These are phyloP conservation scores for Pythium phragmiticola DNA, from an alignment of 352 stramenopile genomes.

Conservation along the genomic window DNA sequence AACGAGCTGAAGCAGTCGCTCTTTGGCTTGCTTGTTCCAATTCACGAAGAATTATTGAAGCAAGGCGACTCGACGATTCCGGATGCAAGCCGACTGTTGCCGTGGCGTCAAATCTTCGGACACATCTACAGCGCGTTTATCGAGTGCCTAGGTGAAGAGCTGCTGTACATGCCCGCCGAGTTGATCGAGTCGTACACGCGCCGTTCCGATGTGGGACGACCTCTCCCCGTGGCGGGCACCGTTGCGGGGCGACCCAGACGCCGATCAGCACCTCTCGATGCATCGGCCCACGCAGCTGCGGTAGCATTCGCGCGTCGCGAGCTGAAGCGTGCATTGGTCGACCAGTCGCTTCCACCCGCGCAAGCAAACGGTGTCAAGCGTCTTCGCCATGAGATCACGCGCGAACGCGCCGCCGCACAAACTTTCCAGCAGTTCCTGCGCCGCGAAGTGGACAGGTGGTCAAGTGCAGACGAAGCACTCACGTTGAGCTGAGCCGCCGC, in stretches of 20 bases:
- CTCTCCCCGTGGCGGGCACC: not conserved
- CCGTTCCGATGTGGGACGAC: not conserved
- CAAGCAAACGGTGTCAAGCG: slow-evolving; percentile 33
- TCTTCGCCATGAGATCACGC: slow-evolving; percentile 55
- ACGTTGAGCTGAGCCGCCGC: not conserved
- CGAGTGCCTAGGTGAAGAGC: slow-evolving; percentile 50
- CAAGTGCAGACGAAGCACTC: slow-evolving; percentile 1
- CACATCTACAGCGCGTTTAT: slow-evolving; percentile 64
- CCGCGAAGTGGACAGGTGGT: slow-evolving; percentile 50
- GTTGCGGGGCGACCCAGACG: slow-evolving; percentile 13
- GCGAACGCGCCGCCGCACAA: slow-evolving; percentile 41
- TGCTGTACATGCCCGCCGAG: slow-evolving; percentile 37
- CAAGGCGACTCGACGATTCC: slow-evolving; percentile 13
- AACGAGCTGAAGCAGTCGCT: slow-evolving; percentile 65
- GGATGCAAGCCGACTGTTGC: slow-evolving; percentile 28
- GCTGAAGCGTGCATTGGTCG: slow-evolving; percentile 18
- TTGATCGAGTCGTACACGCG: slow-evolving; percentile 6
- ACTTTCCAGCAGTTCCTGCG: slow-evolving; percentile 64
- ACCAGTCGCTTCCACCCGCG: not conserved
- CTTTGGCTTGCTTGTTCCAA: slow-evolving; percentile 47
- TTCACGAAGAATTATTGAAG: slow-evolving; percentile 41
- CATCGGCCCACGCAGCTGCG: slow-evolving; percentile 17
- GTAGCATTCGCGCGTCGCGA: slow-evolving; percentile 24
- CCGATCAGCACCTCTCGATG: slow-evolving; percentile 10
- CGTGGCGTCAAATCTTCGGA: slow-evolving; percentile 58